phyloP scores from a whole-genome alignment of 306 rosid species.

The Prinsepia uniflora region DNA sequence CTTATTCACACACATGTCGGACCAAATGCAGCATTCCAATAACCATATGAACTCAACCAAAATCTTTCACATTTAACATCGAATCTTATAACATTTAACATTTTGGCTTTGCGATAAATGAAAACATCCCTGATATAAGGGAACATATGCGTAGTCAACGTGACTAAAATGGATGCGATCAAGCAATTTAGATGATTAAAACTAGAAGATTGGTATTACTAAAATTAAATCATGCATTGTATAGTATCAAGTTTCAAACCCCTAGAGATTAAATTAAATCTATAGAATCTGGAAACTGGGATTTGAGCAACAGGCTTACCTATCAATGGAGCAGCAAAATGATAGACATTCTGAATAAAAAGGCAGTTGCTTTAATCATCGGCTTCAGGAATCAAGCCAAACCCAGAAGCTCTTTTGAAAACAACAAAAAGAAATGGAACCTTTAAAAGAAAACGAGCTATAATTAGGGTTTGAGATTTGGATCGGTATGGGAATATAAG shows the following conservation, averaged over 20 bases:
- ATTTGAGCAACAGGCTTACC: background rate
- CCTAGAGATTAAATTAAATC: background rate
- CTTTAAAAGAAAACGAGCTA: background rate
- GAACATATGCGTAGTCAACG: too few species aligned
- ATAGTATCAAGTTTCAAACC: background rate
- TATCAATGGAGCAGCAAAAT: background rate
- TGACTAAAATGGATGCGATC: too few species aligned
- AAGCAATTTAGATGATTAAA: too few species aligned
- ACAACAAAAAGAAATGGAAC: too few species aligned
- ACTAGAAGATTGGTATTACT: too few species aligned
- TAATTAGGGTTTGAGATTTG: background rate
- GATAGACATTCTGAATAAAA: conserved; percentile 1
- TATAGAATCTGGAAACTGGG: background rate
- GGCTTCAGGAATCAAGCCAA: background rate
- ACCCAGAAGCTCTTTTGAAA: background rate
- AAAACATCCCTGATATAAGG: too few species aligned
- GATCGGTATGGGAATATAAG: background rate
- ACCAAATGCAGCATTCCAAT: background rate
- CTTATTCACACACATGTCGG: background rate
- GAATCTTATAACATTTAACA: too few species aligned
- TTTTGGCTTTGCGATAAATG: too few species aligned
- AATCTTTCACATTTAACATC: background rate
- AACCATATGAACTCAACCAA: background rate
- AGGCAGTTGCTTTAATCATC: conserved; percentile 26
- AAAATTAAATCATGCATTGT: background rate